phyloP scores from a whole-genome alignment of 2,329 filamentous ascomycete species.

The Immersiporthe knoxdaviesiana region DNA sequence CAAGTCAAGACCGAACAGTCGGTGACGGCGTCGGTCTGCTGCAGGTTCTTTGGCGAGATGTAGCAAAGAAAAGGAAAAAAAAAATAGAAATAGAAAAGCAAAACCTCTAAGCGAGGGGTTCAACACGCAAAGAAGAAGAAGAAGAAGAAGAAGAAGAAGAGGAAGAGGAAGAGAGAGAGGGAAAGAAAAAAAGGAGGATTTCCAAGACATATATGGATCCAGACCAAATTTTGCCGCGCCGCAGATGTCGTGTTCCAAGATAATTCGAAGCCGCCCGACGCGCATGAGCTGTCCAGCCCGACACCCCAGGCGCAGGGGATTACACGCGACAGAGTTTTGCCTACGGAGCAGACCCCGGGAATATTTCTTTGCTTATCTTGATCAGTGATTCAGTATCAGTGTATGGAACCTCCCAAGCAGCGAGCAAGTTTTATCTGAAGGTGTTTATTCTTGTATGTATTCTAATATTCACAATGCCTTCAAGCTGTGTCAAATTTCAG shows the following conservation, averaged over 20 bases:
- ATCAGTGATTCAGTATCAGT: not conserved
- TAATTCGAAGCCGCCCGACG: slow-evolving; percentile 12
- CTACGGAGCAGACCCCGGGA: not conserved
- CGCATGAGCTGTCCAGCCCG: slow-evolving; percentile 8
- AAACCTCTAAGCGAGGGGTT: not conserved
- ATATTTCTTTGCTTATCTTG: not conserved
- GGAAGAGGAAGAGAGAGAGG: too few species aligned
- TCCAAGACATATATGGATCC: not conserved
- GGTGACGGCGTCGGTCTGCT: not conserved
- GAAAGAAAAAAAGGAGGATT: not conserved
- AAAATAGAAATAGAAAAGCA: not conserved
- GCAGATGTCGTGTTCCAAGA: not conserved
- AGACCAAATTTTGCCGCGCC: not conserved
- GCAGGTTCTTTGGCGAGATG: not conserved
- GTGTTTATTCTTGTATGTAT: not conserved
- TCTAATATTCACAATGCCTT: not conserved
- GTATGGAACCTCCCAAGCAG: not conserved
- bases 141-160: not conserved
- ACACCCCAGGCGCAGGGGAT: slow-evolving; percentile 5
- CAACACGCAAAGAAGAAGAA: not conserved
- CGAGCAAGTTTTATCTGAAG: not conserved
- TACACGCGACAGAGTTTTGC: slow-evolving; percentile 11
- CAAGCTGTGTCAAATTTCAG: not conserved
- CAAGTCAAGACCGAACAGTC: not conserved
- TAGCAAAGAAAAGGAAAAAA: slow-evolving; percentile 8